Evolutionary conservation across 768 basidiomycete genomes (phyloP), one percentile per base, ranked within the genome.

Genomic region (Naganishia onofrii): DNA sequence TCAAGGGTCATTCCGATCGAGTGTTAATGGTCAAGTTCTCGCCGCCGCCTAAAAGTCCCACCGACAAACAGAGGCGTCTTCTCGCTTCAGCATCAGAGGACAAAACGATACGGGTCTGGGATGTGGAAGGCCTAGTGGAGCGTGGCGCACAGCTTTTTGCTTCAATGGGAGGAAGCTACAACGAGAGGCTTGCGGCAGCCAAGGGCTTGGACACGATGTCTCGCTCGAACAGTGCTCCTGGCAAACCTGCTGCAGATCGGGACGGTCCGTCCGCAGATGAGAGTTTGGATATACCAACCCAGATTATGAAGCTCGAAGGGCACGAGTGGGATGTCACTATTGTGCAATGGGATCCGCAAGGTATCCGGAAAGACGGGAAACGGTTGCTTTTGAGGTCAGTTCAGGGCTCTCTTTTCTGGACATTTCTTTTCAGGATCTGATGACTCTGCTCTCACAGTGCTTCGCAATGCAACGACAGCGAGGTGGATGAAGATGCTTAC

Each of bases 71-170:
- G 21, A 54, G 53, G 28, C 73, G 79, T 0, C 55, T 79, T 8
- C 68, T 80, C 17, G 79, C 79, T 9, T 76, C 73, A 23, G 78
- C 71, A 7, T 75, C 75, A 0, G 79, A 80, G 66, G 79, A 80
- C 69, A 76, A 77, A 6, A 76, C 72, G 34, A 57, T 74, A 31
- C 74, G 76, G 29, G 74, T 80, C 32, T 80, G 79, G 79, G 72
- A 70, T 36, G 38, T 73, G 12, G 63, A 70, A 48, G 70, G 36
- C 0, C 26, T 70, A 28, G 66, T 58, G n/a, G 66, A 44, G 12
- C 46, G 57, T 38, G 68, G 68, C 28, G 68, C 68, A 2, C 36
- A 63, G 23, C 38, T 63, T 23, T 63, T 63, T n/a, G 60, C 60
- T 36, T 63, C 60, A 12, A 63, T 63, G 60, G 60, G 60, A 8